Conservation (phyloP, 2,329 filamentous ascomycete species). For the Curvularia hawaiiensis region DNA sequence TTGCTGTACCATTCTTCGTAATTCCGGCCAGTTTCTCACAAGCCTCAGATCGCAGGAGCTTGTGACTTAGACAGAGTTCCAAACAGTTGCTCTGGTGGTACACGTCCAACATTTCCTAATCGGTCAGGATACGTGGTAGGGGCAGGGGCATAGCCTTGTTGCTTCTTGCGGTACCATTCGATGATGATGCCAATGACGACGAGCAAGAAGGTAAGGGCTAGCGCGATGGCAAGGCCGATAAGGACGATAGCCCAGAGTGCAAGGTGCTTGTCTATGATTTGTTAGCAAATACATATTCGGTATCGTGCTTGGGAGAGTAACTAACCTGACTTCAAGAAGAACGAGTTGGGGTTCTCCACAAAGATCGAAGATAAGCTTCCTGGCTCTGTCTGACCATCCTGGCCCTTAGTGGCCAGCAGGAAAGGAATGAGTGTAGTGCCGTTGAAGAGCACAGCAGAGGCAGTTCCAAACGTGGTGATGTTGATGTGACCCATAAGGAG, state of each 20-base stretch:
- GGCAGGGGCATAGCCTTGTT: constrained; percentile 80
- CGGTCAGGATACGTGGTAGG: constrained; percentile 61
- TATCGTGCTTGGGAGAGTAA: constrained; percentile 21
- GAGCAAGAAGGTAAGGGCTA: constrained; percentile 77
- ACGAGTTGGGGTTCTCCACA: constrained; percentile 74
- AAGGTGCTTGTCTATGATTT: constrained; percentile 59
- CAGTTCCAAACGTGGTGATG: constrained; percentile 76
- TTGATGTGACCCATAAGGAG: constrained; percentile 84
- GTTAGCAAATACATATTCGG: constrained; percentile 13
- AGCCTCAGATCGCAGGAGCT: constrained; percentile 39
- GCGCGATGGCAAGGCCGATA: constrained; percentile 78
- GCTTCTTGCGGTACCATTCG: constrained; percentile 76
- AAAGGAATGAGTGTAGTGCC: constrained; percentile 80
- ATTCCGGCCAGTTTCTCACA: not conserved
- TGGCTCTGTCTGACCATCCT: constrained; percentile 59
- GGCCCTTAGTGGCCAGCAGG: constrained; percentile 70
- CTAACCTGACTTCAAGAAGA: constrained; percentile 71
- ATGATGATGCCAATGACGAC: constrained; percentile 76
- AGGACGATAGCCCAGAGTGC: constrained; percentile 79
- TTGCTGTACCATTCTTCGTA: not conserved
- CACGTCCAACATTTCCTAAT: constrained; percentile 54
- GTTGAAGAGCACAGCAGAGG: constrained; percentile 86
- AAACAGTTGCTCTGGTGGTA: constrained; percentile 55
- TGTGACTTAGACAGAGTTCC: constrained; percentile 42
- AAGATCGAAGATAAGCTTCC: constrained; percentile 84